Percentiles rank a stretch among this genome's conserved stretches.
Conservation (phyloP, 805 yeast genomes). For the Zygosaccharomyces pseudorouxii region DNA sequence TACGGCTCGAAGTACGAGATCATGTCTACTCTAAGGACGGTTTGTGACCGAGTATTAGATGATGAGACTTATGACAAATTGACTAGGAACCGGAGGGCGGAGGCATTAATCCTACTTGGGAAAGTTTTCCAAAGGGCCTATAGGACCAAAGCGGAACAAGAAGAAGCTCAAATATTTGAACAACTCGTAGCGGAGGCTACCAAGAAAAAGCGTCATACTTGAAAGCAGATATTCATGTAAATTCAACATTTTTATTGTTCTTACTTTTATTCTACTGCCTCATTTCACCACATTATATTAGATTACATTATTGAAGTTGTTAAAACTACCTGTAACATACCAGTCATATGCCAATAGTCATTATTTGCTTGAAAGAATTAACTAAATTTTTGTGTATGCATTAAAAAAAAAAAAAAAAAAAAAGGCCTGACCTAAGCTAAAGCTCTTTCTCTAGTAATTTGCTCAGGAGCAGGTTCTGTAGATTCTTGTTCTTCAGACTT, state of each 20-base stretch:
- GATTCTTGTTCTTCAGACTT: not conserved
- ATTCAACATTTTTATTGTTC: not conserved
- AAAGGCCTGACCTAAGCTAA: not conserved
- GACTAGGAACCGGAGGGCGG: slow-evolving; percentile 56
- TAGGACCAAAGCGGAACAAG: slow-evolving; percentile 65
- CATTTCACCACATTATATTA: not conserved
- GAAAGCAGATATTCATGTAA: slow-evolving; percentile 6
- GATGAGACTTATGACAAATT: slow-evolving; percentile 49
- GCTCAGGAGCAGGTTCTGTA: not conserved
- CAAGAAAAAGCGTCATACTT: slow-evolving; percentile 37
- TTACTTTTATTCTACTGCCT: not conserved
- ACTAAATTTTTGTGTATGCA: not conserved
- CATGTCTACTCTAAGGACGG: slow-evolving; percentile 63
- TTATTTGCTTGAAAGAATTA: not conserved
- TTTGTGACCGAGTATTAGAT: slow-evolving; percentile 59
- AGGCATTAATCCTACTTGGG: slow-evolving; percentile 56
- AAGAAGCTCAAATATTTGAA: slow-evolving; percentile 74
- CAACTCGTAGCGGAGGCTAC: slow-evolving; percentile 55
- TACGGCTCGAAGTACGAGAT: slow-evolving; percentile 76
- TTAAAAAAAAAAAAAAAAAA: not conserved
- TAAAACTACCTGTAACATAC: not conserved
- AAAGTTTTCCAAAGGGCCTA: slow-evolving; percentile 53
- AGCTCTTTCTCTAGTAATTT: not conserved
- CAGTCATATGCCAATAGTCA: not conserved
- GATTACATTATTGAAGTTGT: not conserved